These are phyloP conservation scores for Acanthamoeba sp. DNA, from an alignment of 208 protist species.

Conservation along the genomic window DNA sequence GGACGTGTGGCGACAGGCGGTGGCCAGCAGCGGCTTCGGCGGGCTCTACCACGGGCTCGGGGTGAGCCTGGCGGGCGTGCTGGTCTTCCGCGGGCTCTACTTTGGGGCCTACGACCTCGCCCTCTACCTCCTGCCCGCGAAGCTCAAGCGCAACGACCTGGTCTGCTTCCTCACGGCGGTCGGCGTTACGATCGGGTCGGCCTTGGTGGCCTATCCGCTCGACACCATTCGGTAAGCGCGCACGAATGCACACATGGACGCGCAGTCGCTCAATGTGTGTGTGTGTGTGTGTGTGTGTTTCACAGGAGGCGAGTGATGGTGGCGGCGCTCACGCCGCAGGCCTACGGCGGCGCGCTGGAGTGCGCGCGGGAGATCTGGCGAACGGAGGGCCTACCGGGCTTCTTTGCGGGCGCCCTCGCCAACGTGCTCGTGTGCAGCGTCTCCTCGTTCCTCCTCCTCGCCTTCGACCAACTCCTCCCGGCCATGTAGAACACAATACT, in stretches of 20 bases:
- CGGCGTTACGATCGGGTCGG: background rate
- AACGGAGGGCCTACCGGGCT: background rate
- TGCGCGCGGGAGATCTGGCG: conserved; percentile 39
- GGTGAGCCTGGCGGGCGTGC: conserved; percentile 17
- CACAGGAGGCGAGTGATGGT: conserved; percentile 32
- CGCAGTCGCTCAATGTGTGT: background rate
- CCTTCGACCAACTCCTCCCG: background rate
- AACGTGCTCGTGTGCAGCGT: conserved; percentile 40
- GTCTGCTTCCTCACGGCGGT: background rate
- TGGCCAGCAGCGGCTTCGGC: background rate
- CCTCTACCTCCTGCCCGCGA: background rate
- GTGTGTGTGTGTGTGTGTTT: no score
- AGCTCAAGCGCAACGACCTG: background rate
- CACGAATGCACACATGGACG: background rate
- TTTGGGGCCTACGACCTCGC: conserved; percentile 15
- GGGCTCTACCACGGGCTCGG: conserved; percentile 33
- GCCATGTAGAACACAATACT: background rate
- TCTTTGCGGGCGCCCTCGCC: conserved; percentile 5
- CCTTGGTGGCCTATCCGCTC: conserved; percentile 9
- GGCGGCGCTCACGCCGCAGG: conserved; percentile 33
- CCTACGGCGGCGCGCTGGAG: background rate
- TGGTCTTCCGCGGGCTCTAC: conserved; percentile 25
- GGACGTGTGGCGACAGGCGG: conserved; percentile 37
- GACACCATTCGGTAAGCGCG: background rate
- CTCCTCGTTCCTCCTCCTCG: background rate